phyloP scores from a whole-genome alignment of 164 flowering plant species.

The Kalanchoe fedtschenkoi region DNA sequence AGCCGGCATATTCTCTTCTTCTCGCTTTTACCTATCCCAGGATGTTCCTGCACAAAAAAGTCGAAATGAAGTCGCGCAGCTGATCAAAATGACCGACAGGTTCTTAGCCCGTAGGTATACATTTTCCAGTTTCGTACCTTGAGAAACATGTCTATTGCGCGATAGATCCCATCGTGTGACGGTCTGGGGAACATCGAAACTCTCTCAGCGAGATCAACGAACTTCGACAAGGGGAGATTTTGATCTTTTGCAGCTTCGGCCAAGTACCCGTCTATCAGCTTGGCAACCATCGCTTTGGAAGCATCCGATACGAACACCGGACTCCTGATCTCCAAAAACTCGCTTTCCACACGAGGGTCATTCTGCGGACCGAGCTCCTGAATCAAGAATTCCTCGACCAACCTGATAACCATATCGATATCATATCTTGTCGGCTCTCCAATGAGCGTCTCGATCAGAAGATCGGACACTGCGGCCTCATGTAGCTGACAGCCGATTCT shows the following conservation, averaged over 20 bases:
- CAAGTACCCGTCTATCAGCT: slow-evolving; percentile 67
- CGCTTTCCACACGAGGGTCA: slow-evolving; percentile 18
- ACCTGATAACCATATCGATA: slow-evolving; percentile 33
- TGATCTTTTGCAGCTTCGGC: slow-evolving; percentile 60
- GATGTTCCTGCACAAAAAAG: slow-evolving; percentile 46
- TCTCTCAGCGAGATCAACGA: slow-evolving; percentile 44
- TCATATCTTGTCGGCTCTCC: slow-evolving; percentile 35
- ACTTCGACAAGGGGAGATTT: slow-evolving; percentile 38
- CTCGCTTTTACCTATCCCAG: slow-evolving; percentile 58
- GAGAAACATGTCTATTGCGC: slow-evolving; percentile 70
- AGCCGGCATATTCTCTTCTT: slow-evolving; percentile 60
- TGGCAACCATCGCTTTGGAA: slow-evolving; percentile 45
- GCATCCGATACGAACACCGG: slow-evolving; percentile 25
- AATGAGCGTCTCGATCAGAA: slow-evolving; percentile 30
- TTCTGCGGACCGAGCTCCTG: slow-evolving; percentile 20
- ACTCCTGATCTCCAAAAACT: slow-evolving; percentile 30
- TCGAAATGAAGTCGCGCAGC: too few relatives aligned
- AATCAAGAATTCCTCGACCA: slow-evolving; percentile 43
- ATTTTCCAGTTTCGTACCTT: too few relatives aligned
- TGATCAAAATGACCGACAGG: too few relatives aligned
- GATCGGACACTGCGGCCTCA: slow-evolving; percentile 54
- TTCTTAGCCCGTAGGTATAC: too few relatives aligned
- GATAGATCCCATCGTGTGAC: slow-evolving; percentile 68
- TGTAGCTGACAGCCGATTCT: slow-evolving; percentile 50
- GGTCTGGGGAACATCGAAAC: slow-evolving; percentile 44